Evolutionary conservation across 257 asterid genomes (phyloP), one percentile per base, ranked within the genome.

Genomic region (Thymus mandschuricus): DNA sequence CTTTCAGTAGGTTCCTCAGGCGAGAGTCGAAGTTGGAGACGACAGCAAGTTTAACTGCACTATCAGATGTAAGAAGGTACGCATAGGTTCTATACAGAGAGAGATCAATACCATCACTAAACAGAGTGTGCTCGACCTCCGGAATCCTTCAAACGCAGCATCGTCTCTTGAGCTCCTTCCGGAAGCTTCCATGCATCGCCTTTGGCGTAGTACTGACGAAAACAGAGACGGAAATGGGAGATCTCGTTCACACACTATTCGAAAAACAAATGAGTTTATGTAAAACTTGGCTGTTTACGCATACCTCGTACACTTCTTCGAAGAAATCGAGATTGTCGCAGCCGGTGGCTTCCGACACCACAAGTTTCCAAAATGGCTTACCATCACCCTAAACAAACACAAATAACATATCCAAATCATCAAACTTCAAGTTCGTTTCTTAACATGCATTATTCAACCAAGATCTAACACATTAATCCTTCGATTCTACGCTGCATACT

Each of bases 21-120:
- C 99, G 97, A 63, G 92, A 88, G 85, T 95, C 99, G 10, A 92
- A 95, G 78, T 95, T 95, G 75, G 99, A 95, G 27, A 92, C 99
- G 41, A 95, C 96, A 31, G 99, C 98, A 72, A 95, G 82, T 83
- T 88, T 95, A 81, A 95, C 99, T 89, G 95, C 63, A 59, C 62
- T 52, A 35, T 69, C 73, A 76, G 60, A 81, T 64, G 75, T 70
- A 45, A 70, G 49, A 10, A 38, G 41, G 41, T 38, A 38, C 6
- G 6, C 41, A 38, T 38, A 38, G 41, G 41, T 38, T 40, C 28
- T 31, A 21, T n/a, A 60, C 49, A 66, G 6, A 55, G 29, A 55
- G 29, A 40, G 31, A 34, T 55, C 13, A 67, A 51, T 28, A 34
- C 13, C 3, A 71, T 6, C 28, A 60, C 34, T 41, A 21, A 13